These are phyloP conservation scores for Phoenix dactylifera DNA, from an alignment of 176 grass and related monocot genomes.

Conservation along the genomic window DNA sequence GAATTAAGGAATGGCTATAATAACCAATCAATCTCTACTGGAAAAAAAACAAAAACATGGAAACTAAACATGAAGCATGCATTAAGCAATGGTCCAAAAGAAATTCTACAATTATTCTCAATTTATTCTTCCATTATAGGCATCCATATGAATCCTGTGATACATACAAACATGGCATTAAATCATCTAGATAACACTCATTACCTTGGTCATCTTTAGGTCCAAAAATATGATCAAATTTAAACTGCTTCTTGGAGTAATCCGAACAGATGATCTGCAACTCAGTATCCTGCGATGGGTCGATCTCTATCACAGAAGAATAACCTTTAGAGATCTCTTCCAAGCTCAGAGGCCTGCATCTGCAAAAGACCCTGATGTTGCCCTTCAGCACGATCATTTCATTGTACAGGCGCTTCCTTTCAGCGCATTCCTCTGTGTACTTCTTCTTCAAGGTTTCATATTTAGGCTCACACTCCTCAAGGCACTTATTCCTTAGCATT, in stretches of 20 bases:
- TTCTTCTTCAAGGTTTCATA: slow-evolving; percentile 61
- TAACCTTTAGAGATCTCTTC: slow-evolving; percentile 58
- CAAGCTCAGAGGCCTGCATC: slow-evolving; percentile 57
- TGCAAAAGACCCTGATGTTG: slow-evolving; percentile 90
- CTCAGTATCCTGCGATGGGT: slow-evolving; percentile 49
- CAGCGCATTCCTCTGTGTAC: slow-evolving; percentile 44
- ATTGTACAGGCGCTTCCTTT: slow-evolving; percentile 59
- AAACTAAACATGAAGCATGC: too few species aligned
- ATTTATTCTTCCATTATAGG: not conserved
- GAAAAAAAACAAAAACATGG: too few species aligned
- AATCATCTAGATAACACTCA: not conserved
- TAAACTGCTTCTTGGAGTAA: slow-evolving; percentile 56
- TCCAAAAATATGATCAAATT: slow-evolving; percentile 78
- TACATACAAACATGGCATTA: too few species aligned
- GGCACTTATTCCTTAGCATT: slow-evolving; percentile 28
- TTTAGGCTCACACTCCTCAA: slow-evolving; percentile 46
- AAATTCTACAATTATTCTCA: too few species aligned
- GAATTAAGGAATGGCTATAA: too few species aligned
- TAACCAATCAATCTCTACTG: too few species aligned
- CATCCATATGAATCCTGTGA: too few species aligned
- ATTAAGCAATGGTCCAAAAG: too few species aligned
- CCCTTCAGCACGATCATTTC: slow-evolving; percentile 80
- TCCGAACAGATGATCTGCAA: slow-evolving; percentile 51
- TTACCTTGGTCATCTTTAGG: slow-evolving; percentile 67
- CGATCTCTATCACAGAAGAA: slow-evolving; percentile 44